These are phyloP conservation scores for Ophiocordyceps camponoti-floridani DNA, from an alignment of 2,329 filamentous ascomycete genomes.

Conservation along the genomic window DNA sequence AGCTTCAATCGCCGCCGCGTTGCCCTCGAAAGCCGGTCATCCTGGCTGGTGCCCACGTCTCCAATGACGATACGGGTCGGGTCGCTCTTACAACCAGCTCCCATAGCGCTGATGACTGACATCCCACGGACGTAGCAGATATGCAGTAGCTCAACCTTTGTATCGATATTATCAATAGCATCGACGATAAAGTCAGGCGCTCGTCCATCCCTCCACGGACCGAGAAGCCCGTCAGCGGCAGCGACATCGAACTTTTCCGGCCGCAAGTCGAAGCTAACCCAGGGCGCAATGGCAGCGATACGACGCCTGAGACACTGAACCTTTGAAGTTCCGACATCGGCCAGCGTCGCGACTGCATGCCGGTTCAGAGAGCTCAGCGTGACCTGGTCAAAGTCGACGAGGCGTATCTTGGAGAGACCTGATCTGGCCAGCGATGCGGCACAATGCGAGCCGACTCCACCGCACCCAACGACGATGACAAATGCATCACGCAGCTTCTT, in stretches of 20 bases:
- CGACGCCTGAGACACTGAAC: constrained; percentile 68
- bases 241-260: constrained; percentile 65
- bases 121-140: constrained; percentile 68
- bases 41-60: constrained; percentile 74
- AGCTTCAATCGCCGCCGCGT: constrained; percentile 66
- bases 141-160: constrained; percentile 76
- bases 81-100: constrained; percentile 82
- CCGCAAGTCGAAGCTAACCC: constrained; percentile 74
- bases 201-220: constrained; percentile 42
- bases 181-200: constrained; percentile 82
- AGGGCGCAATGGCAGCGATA: constrained; percentile 74
- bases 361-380: constrained; percentile 85
- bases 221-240: constrained; percentile 49
- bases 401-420: constrained; percentile 69
- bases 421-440: constrained; percentile 73
- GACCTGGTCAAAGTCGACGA: constrained; percentile 96
- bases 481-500: constrained; percentile 64
- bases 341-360: constrained; percentile 87
- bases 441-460: constrained; percentile 88
- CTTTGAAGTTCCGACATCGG: constrained; percentile 85
- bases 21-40: constrained; percentile 73
- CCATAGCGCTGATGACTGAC: constrained; percentile 86
- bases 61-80: constrained; percentile 74
- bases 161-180: constrained; percentile 96
- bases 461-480: constrained; percentile 79